A percentile compares a stretch with the other conserved stretches of the same genome.
Evolutionary conservation across 2,329 filamentous ascomycete species (phyloP).

Genomic region (Cadophora gregata): DNA sequence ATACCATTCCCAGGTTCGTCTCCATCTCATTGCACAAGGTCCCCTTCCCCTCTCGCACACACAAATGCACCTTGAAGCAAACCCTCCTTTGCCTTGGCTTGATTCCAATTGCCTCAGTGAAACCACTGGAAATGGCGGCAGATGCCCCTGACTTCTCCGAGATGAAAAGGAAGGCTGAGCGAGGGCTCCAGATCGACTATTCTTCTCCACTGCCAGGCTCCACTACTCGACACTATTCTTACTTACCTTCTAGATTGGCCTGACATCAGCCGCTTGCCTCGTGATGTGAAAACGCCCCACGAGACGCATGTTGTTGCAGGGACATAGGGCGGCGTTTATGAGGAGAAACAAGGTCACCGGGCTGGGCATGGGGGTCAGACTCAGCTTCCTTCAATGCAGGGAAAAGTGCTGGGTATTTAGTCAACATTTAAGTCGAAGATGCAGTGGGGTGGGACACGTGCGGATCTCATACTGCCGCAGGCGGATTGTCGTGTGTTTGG

Average conservation of each 20-base stretch:
- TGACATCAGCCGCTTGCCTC: conserved; percentile 23
- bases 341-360: conserved; percentile 17
- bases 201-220: conserved; percentile 10
- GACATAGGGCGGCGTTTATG: conserved; percentile 13
- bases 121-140: conserved; percentile 23
- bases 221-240: not conserved
- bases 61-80: conserved; percentile 1
- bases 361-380: conserved; percentile 30
- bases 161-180: not conserved
- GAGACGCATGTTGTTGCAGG: conserved; percentile 26
- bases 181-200: not conserved
- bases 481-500: not conserved
- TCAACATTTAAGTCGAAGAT: not conserved
- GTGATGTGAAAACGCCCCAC: conserved; percentile 28
- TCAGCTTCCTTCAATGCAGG: not conserved
- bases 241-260: not conserved
- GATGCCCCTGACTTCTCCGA: not conserved
- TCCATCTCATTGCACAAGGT: conserved; percentile 18
- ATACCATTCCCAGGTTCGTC: conserved; percentile 8
- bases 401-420: not conserved
- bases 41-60: conserved; percentile 24
- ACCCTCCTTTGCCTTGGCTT: conserved; percentile 18
- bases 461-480: not conserved
- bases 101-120: conserved; percentile 33
- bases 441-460: not conserved